Conservation (phyloP, 352 stramenopile species). For the Phytophthora chlamydospora region DNA sequence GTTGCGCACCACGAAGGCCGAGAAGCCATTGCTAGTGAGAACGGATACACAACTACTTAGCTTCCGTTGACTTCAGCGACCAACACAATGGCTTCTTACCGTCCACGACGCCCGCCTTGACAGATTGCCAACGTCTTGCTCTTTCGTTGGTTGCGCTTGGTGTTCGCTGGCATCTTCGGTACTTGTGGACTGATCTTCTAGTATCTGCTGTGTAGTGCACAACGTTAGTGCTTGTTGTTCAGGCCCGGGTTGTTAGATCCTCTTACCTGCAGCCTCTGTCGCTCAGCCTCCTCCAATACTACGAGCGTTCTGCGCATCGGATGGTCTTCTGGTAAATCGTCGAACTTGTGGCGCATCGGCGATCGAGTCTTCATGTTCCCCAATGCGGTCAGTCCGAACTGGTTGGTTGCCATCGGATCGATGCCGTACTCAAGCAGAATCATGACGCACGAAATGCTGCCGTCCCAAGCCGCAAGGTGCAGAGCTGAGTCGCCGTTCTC, state of each 20-base stretch:
- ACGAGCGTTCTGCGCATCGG: conserved; percentile 55
- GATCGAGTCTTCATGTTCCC: conserved; percentile 68
- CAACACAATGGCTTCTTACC: conserved; percentile 11
- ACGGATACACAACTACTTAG: neutral
- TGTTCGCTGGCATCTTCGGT: conserved; percentile 20
- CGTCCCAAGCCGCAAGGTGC: conserved; percentile 72
- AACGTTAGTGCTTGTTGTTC: neutral
- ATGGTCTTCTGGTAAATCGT: conserved; percentile 56
- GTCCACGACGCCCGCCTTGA: conserved; percentile 28
- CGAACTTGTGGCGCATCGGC: conserved; percentile 70
- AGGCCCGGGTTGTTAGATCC: conserved; percentile 2
- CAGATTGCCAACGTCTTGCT: conserved; percentile 10
- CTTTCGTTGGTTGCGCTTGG: neutral
- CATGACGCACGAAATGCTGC: conserved; percentile 59
- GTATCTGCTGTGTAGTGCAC: conserved; percentile 10
- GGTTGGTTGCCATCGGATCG: conserved; percentile 53
- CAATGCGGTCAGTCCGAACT: conserved; percentile 54
- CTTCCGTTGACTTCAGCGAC: neutral
- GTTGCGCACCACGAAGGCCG: conserved; percentile 23
- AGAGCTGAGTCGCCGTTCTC: conserved; percentile 57
- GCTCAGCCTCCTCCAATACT: conserved; percentile 49
- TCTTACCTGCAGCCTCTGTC: conserved; percentile 35
- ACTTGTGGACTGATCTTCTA: conserved; percentile 22
- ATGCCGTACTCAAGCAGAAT: conserved; percentile 76
- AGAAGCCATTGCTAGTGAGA: conserved; percentile 37